Evolutionary conservation across 257 asterid species (phyloP).

Genomic region (Asclepias syriaca): DNA sequence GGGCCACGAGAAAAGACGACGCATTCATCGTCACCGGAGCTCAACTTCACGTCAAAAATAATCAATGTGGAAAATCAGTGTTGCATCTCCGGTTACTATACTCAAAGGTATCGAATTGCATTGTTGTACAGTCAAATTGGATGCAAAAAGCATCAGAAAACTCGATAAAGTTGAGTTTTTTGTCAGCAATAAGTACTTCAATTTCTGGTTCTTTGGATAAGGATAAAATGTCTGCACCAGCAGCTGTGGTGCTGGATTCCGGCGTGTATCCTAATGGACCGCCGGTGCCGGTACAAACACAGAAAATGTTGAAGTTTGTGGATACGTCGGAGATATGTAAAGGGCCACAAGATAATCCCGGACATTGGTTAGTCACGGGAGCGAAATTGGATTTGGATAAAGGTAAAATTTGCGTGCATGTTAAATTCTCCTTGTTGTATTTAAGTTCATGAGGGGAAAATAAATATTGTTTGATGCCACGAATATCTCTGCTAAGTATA

Average conservation of each 20-base stretch:
- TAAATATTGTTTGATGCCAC: too few species aligned
- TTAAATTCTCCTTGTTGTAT: constrained; percentile 71
- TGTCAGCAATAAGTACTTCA: constrained; percentile 59
- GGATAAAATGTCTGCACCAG: constrained; percentile 29
- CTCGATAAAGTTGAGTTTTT: constrained; percentile 41
- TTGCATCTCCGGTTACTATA: constrained; percentile 60
- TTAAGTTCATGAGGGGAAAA: constrained; percentile 15
- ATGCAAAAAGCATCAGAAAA: constrained; percentile 44
- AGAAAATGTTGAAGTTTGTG: constrained; percentile 60
- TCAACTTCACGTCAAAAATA: constrained; percentile 48
- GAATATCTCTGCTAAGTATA: too few species aligned
- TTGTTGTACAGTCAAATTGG: constrained; percentile 62
- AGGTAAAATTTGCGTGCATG: constrained; percentile 66
- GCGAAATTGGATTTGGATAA: constrained; percentile 74
- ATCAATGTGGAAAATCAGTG: constrained; percentile 33
- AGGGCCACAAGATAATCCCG: constrained; percentile 86
- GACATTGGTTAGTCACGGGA: constrained; percentile 90
- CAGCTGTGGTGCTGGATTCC: constrained; percentile 50
- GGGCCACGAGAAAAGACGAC: constrained; percentile 29
- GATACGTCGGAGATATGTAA: constrained; percentile 58
- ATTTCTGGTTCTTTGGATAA: constrained; percentile 31
- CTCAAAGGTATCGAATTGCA: constrained; percentile 37
- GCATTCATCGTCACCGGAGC: constrained; percentile 84
- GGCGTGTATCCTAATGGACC: constrained; percentile 77
- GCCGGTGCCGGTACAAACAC: constrained; percentile 42